Evolutionary conservation across 768 basidiomycete genomes (phyloP), one percentile per base, ranked within the genome.

Genomic region (Tulasnella sp.): DNA sequence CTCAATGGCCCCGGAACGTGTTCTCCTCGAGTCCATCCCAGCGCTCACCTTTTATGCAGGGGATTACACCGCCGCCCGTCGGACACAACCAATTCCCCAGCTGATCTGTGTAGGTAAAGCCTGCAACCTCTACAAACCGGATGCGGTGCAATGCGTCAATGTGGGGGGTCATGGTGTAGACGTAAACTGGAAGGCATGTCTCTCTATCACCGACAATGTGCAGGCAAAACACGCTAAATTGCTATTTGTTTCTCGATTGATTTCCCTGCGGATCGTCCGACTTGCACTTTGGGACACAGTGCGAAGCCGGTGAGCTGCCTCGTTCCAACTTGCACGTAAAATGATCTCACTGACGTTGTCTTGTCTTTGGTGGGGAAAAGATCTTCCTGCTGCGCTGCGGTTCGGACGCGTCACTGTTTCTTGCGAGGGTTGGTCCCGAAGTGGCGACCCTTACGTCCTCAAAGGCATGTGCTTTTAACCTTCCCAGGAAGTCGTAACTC

Each of bases 311-410:
- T 40, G 37, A 57, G 14, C 25, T 8, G 29, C 14, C 14, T 40
- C 41, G 36, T 39, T 35, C 41, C 17, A 4, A n/a, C 35, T 23
- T 29, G n/a, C 6, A 25, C 9, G 17, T 43, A 6, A 40, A 40
- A 12, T 43, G 14, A 19, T 14, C 49, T 39, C n/a, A 49, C 56
- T 25, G 21, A 34, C 50, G 27, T 59, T 17, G n/a, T 55, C 19
- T 62, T 91, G n/a, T n/a, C n/a, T n/a, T n/a, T n/a, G n/a, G 84
- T 96, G 92, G 65, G 84, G 90, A 68, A 84, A 90, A 34, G 92
- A 97, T 66, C 73, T 97, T 5, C 93, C 92, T 7, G 81, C 82
- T 48, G 72, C 80, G 7, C 67, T 94, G 53, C 77, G 91, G 15
- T 84, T 97, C 55, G 93, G 93, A 14, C 77, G 79, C 61, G 83